Evolutionary conservation across 2,329 filamentous ascomycete species (phyloP).

Genomic region (Trichoderma koningii): DNA sequence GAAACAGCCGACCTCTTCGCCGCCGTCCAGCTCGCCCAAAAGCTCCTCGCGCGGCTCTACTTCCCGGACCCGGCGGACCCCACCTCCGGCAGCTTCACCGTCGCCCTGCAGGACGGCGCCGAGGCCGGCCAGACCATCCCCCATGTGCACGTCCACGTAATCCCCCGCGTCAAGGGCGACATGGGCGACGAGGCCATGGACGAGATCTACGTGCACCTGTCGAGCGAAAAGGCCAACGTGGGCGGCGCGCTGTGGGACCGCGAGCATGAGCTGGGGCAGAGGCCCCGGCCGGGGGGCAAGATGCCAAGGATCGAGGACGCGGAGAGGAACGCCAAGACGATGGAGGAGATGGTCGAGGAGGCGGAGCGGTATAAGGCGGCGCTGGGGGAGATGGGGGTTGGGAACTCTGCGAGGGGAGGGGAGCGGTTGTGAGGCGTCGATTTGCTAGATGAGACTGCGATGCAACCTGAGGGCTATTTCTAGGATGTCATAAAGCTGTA

Average conservation of each 20-base stretch:
- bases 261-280: conserved; percentile 24
- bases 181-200: conserved; percentile 53
- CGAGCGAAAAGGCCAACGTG: conserved; percentile 82
- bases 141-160: conserved; percentile 91
- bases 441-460: background rate
- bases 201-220: conserved; percentile 79
- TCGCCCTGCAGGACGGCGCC: conserved; percentile 90
- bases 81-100: conserved; percentile 76
- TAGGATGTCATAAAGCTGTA: background rate
- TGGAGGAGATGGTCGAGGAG: conserved; percentile 78
- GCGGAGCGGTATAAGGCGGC: conserved; percentile 64
- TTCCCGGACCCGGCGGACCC: conserved; percentile 51
- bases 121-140: conserved; percentile 92
- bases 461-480: background rate
- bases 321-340: conserved; percentile 64
- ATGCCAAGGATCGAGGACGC: conserved; percentile 74
- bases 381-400: conserved; percentile 47
- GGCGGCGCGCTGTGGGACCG: conserved; percentile 67
- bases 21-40: conserved; percentile 81
- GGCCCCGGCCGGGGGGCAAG: conserved; percentile 54
- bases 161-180: conserved; percentile 67
- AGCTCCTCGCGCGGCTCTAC: conserved; percentile 66
- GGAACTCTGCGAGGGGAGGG: conserved; percentile 24
- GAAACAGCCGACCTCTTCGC: conserved; percentile 82
- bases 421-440: conserved; percentile 9